These are phyloP conservation scores for Penicillium daleae DNA, from an alignment of 495 filamentous ascomycete species.

Conservation along the genomic window DNA sequence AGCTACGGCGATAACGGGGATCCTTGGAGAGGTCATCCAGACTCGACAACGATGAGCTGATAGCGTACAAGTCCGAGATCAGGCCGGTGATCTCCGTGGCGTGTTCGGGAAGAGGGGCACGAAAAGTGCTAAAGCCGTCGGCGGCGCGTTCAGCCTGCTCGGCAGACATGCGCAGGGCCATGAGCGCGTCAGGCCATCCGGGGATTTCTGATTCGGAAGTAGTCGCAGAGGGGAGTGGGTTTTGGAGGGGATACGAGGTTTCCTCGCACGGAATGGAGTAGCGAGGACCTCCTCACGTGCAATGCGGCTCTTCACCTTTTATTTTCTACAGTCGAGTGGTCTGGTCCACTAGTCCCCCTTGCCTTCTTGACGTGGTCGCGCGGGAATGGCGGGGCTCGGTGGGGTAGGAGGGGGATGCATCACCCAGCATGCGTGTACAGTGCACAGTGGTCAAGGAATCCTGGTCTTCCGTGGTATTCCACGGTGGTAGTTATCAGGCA, in stretches of 20 bases:
- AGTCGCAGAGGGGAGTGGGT: slow-evolving; percentile 5
- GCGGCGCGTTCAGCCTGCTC: slow-evolving; percentile 58
- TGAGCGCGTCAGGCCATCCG: slow-evolving; percentile 35
- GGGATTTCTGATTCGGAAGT: slow-evolving; percentile 7
- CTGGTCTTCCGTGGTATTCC: neutral
- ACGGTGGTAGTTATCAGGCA: neutral
- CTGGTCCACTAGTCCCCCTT: slow-evolving; percentile 19
- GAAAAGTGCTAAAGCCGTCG: slow-evolving; percentile 54
- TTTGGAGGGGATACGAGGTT: slow-evolving; percentile 6
- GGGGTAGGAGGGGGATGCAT: slow-evolving; percentile 13
- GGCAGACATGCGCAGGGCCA: slow-evolving; percentile 55
- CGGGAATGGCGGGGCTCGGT: slow-evolving; percentile 35
- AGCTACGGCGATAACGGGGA: slow-evolving; percentile 37
- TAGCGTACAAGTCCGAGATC: slow-evolving; percentile 58
- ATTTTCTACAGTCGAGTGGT: neutral
- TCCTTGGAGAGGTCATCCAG: slow-evolving; percentile 45
- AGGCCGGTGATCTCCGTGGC: slow-evolving; percentile 57
- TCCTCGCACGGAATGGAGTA: neutral
- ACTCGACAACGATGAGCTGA: slow-evolving; percentile 53
- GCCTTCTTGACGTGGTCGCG: slow-evolving; percentile 36
- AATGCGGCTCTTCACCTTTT: slow-evolving; percentile 29
- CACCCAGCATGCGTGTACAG: neutral
- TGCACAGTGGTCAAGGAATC: slow-evolving; percentile 1
- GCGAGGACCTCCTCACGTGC: slow-evolving; percentile 23
- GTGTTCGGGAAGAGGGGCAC: slow-evolving; percentile 54